A percentile compares a stretch with the other conserved stretches of the same genome.
phyloP scores from a whole-genome alignment of 163 green algal genomes.

The Trebouxiophyceae sp. region DNA sequence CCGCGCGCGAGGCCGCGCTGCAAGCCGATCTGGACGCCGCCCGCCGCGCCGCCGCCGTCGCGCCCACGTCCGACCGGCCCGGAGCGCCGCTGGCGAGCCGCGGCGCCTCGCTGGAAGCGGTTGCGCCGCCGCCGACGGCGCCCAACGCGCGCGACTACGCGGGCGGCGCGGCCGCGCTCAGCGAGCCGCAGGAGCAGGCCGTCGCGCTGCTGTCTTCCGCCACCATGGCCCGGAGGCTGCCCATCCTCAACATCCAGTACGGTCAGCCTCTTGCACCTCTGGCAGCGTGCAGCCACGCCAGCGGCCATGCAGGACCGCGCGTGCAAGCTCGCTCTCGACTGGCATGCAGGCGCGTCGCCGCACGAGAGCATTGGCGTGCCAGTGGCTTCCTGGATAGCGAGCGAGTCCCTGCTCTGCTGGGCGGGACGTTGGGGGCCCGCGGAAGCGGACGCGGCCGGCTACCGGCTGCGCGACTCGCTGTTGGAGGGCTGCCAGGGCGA shows the following conservation, averaged over 20 bases:
- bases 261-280: conserved; percentile 3
- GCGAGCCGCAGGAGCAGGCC: background rate
- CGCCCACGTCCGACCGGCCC: conserved; percentile 3
- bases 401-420: conserved; percentile 41
- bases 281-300: no score
- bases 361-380: conserved; percentile 32
- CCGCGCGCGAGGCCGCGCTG: conserved; percentile 18
- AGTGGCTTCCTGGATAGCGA: conserved; percentile 40
- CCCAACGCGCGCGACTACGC: background rate
- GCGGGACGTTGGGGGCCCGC: conserved; percentile 22
- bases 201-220: conserved; percentile 11
- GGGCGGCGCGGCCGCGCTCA: background rate
- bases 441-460: conserved; percentile 19
- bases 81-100: conserved; percentile 5
- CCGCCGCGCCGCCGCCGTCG: conserved; percentile 7
- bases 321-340: no score
- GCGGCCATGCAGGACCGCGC: no score
- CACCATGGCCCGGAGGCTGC: conserved; percentile 24
- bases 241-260: conserved; percentile 34
- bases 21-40: conserved; percentile 16
- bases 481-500: conserved; percentile 16
- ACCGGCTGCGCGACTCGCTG: conserved; percentile 12
- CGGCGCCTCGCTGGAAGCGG: background rate
- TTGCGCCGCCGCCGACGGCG: background rate
- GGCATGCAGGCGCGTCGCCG: background rate